Evolutionary conservation across 805 yeast genomes (phyloP), one percentile per base, ranked within the genome.

Genomic region (Lachancea lanzarotensis): DNA sequence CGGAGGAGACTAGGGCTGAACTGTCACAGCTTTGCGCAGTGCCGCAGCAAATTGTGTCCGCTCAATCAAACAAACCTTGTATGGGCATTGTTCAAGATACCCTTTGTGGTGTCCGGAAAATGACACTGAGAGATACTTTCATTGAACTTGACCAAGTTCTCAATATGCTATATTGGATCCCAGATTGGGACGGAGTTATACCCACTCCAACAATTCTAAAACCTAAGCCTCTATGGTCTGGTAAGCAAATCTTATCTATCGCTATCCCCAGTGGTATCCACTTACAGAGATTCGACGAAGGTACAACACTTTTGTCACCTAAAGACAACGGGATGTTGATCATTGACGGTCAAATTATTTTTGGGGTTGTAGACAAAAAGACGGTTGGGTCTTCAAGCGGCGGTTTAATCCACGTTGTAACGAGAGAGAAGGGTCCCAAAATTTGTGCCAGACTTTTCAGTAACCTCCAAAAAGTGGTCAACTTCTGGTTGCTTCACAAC

Each of bases 51-150:
- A 93, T 93, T 74, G 96, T 93, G 33, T 89, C 97, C 15, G 97
- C 99, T 11, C 99, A 93, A 69, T 87, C 96, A 2, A 93, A 93
- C 67, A 93, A 93, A 69, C 99, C 99, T 32, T 96, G 95, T 53
- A 93, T 93, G 99, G 99, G 99, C 72, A 93, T 93, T 73, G 98
- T 93, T 51, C 99, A 93, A 73, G 99, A 93, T 69, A 90, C 99
- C 0, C 73, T 93, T 53, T 89, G 97, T 78, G 99, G 98, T 72
- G 75, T 91, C 43, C 82, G 98, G 70, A 93, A 93, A 65, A 79
- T 93, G 85, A 91, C 98, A 0, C 70, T 87, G 51, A 82, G 96
- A 66, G 98, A 93, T 63, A 76, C 72, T 36, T 93, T 90, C 59
- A 72, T 93, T 45, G 96, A 86, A 52, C 86, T 82, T 63, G 95